Conservation (phyloP, 257 asterid genomes). For the Haberlea rhodopensis region DNA sequence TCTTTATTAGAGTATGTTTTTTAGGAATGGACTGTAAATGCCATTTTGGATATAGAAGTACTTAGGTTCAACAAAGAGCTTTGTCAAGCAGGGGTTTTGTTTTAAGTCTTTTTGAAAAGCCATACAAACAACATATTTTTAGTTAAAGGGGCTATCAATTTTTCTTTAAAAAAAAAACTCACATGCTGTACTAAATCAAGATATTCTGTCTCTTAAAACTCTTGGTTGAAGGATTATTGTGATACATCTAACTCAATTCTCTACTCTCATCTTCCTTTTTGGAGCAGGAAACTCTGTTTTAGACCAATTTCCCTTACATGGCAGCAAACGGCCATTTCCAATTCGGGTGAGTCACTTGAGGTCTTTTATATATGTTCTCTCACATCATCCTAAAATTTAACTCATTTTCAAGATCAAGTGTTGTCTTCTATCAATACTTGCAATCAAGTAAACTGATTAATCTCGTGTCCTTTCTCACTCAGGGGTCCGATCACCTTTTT, state of each 20-base stretch:
- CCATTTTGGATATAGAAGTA: too few species aligned
- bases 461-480: conserved; percentile 23
- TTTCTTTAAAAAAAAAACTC: too few species aligned
- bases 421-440: neutral
- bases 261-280: conserved; percentile 10
- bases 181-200: neutral
- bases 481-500: conserved; percentile 42
- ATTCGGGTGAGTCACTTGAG: conserved; percentile 34
- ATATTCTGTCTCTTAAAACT: neutral
- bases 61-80: too few species aligned
- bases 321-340: conserved; percentile 50
- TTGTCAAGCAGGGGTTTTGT: too few species aligned
- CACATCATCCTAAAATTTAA: too few species aligned
- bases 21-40: conserved; percentile 1
- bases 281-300: conserved; percentile 35
- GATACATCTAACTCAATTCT: conserved; percentile 17
- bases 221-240: neutral
- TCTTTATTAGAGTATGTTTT: neutral
- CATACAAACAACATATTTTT: too few species aligned
- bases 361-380: conserved; percentile 3
- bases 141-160: too few species aligned
- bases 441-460: neutral
- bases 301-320: conserved; percentile 31
- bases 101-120: too few species aligned
- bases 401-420: too few species aligned